Base-by-base conservation (phyloP, 2,329 filamentous ascomycete species). In the Exophiala sp. region DNA sequence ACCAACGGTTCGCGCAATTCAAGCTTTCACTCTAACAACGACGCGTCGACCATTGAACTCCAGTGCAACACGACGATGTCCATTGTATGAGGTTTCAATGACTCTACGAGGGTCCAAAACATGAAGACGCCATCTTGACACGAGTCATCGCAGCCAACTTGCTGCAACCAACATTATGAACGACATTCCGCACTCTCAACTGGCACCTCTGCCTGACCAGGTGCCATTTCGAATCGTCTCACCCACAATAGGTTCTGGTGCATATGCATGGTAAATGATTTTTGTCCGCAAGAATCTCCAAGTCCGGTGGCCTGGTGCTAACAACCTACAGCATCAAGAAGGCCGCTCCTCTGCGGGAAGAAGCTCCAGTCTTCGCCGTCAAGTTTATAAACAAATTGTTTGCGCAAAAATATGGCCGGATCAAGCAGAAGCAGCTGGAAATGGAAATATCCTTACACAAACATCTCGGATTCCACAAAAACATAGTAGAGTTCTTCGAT, bases 371-470 rank as follows among this genome's bases (percentile, higher is more conserved):
- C 54, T 97, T 99, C 70, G 94, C 95, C 11, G 90, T 99, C 72
- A 99, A 99, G 72, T 89, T 99, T 73, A 96, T 99, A 69, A 92
- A 99, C 76, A 99, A 99, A 75, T 87, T 88, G 61, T 95, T 96
- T 72, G 95, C 94, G 54, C 82, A 89, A 64, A 88, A 87, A 64
- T 85, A 92, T 79, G 94, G 94, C 68, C 88, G 89, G 57, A 85
- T 99, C 63, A 90, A 88, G 29, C 81, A 86, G 33, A 92, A 95
- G 68, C 94, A 99, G 73, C 84, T 99, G 60, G 83, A 86, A 65
- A 89, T 95, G 81, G 94, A 99, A 74, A 88, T 95, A 38, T 88
- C 88, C 2, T 80, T 99, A 14, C 94, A 99, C 75, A 86, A 85
- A 47, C 87, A 92, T 67, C 86, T 97, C 51, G 89, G 89, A 44